phyloP scores from a whole-genome alignment of 257 asterid species.

The Ajuga chamaepitys region DNA sequence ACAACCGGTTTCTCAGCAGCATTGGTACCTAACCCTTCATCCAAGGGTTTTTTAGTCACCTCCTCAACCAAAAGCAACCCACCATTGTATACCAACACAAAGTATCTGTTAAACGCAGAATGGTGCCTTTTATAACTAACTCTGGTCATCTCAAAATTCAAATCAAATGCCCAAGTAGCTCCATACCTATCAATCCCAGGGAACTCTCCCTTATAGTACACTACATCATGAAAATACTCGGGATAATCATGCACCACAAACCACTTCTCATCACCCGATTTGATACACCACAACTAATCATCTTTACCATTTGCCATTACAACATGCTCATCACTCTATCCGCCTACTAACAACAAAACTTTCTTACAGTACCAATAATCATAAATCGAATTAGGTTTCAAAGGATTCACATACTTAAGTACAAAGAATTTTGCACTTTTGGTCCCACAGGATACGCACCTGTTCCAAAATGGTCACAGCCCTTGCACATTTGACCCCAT shows the following conservation, averaged over 20 bases:
- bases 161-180: not conserved
- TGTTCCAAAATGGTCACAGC: too few species aligned
- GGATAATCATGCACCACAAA: not conserved
- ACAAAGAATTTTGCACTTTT: too few species aligned
- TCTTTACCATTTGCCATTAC: not conserved
- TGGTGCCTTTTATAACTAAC: not conserved
- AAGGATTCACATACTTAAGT: too few species aligned
- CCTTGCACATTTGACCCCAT: too few species aligned
- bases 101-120: not conserved
- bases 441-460: too few species aligned
- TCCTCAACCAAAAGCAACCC: not conserved
- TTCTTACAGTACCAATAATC: not conserved
- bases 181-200: not conserved
- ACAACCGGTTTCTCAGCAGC: not conserved
- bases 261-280: not conserved
- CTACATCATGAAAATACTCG: not conserved
- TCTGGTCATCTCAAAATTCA: not conserved
- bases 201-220: not conserved
- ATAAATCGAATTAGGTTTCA: too few species aligned
- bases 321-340: not conserved
- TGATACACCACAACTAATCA: not conserved
- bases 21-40: too few species aligned
- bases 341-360: not conserved
- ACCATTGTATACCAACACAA: not conserved
- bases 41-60: not conserved